phyloP scores from a whole-genome alignment of 176 grass and related monocot species.

The Paspalum vaginatum region DNA sequence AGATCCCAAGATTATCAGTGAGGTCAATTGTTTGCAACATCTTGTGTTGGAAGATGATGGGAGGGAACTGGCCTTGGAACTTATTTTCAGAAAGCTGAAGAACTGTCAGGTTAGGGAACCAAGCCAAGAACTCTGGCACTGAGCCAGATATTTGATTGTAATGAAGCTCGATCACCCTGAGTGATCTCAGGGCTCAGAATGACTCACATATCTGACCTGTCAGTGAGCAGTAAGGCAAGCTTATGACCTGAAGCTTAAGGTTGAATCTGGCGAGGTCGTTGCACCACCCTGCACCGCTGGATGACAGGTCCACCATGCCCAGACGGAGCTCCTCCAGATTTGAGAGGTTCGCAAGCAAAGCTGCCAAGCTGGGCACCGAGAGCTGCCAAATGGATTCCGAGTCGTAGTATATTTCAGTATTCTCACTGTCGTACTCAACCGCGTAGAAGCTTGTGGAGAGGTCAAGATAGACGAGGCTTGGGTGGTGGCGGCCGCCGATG shows the following conservation, averaged over 20 bases:
- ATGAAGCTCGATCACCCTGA: conserved; percentile 37
- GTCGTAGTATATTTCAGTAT: background rate
- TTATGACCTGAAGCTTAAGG: conserved; percentile 33
- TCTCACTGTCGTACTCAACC: background rate
- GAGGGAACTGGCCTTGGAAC: conserved; percentile 36
- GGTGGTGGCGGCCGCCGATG: conserved; percentile 22
- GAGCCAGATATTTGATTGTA: conserved; percentile 33
- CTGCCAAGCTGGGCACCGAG: conserved; percentile 10
- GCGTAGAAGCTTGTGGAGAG: conserved; percentile 11
- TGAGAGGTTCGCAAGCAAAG: conserved; percentile 40
- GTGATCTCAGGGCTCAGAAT: conserved; percentile 1
- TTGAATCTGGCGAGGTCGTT: conserved; percentile 18
- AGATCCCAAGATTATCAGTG: conserved; percentile 30
- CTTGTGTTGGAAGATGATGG: conserved; percentile 29
- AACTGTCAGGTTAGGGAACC: conserved; percentile 38
- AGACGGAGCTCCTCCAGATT: conserved; percentile 41
- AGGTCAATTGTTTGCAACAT: conserved; percentile 39
- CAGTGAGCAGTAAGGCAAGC: conserved; percentile 38
- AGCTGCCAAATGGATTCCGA: too few relatives aligned
- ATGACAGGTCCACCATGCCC: conserved; percentile 46
- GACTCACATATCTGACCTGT: conserved; percentile 31
- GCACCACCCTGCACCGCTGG: conserved; percentile 31
- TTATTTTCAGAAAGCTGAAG: conserved; percentile 31
- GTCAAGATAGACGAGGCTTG: conserved; percentile 54
- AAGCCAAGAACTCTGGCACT: conserved; percentile 40